Evolutionary conservation across 1,284 basidiomycete species (phyloP), one percentile per base, ranked within the genome.

Genomic region (Cystobasidium sp.): DNA sequence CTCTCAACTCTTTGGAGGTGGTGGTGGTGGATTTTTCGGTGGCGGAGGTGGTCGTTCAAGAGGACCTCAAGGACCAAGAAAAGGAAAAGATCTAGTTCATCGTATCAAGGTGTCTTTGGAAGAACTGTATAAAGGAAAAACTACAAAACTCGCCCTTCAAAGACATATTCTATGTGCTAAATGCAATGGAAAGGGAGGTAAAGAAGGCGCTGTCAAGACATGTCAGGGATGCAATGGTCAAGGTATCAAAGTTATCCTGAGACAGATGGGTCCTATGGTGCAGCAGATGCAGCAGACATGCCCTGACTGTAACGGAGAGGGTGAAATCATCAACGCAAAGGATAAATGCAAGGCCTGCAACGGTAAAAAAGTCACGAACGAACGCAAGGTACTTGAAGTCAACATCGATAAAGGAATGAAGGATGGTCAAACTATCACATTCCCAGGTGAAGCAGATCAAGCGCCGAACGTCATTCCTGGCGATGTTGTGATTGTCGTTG

Each of bases 321-420:
- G 97, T 78, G 96, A 99, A 84, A 87, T 93, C 80, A 97, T 99
- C 86, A 94, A 94, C 84, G 83, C 86, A 73, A 98, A 96, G 84
- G 94, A 99, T 86, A 88, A 91, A 78, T 99, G 97, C 88, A 89
- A 90, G 84, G 85, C 85, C 56, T 99, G 97, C 87, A 92, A 91
- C 83, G 97, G 95, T 78, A 97, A 97, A 87, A 99, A 99, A 87
- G 90, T 93, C 74, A 80, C 91, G 61, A 90, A 92, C 75, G 97
- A 99, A 85, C 93, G 97, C 85, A 99, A 99, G 86, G 91, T 98
- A 78, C 86, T 99, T 80, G 97, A 99, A 84, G 97, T 99, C 37
- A 93, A 97, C 83, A 93, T 99, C 87, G 97, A 99, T 88, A 97
- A 96, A 87, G 97, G 97, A 73, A 99, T 99, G 97, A 94, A 93